Evolutionary conservation across 164 flowering plant species (phyloP), one percentile per base, ranked within the genome.

Genomic region (Vitis rotundifolia): DNA sequence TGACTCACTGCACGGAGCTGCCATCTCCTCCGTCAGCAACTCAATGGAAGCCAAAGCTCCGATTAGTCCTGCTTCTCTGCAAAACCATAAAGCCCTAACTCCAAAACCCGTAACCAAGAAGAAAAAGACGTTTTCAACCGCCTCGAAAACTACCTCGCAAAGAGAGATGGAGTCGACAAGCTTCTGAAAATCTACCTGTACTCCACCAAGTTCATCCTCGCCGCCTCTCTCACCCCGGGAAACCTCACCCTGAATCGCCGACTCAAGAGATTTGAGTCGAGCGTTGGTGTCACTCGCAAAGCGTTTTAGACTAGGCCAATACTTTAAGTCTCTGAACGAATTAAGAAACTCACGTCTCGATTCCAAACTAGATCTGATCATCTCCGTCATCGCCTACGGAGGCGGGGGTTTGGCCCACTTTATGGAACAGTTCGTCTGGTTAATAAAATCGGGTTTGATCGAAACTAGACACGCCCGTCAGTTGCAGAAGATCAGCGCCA

Each of bases 81-180:
- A 59, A 63, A 69, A 66, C 52, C 71, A 71, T 9, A 58, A 51
- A 37, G 22, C 26, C 62, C 37, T 49, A 61, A 18, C 15, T 0
- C 12, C 76, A 2, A 37, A 12, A 44, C 15, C 78, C 9, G 28
- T 71, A 11, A 59, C 72, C 67, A 68, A 71, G 54, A 37, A 37
- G 78, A 78, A 8, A 67, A 87, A 70, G 96, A 92, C 73, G 85
- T 92, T 64, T 16, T 90, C 22, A 75, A 59, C 71, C 99, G 84
- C 64, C 83, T 92, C 31, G 99, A 95, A 74, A 67, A 75, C 1
- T 95, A 89, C 83, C 84, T 95, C 64, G 88, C 94, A 2, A 91
- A 87, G 77, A 77, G 98, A 68, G 98, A 95, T 60, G 99, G 99
- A 63, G 89, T 95, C 11, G 99, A 95, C 88, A 95, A 95, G 76